A percentile compares a stretch with the other conserved stretches of the same genome.
Evolutionary conservation across 1,139 yeast genomes (phyloP).

Genomic region (Geotrichum cucujoidarum): DNA sequence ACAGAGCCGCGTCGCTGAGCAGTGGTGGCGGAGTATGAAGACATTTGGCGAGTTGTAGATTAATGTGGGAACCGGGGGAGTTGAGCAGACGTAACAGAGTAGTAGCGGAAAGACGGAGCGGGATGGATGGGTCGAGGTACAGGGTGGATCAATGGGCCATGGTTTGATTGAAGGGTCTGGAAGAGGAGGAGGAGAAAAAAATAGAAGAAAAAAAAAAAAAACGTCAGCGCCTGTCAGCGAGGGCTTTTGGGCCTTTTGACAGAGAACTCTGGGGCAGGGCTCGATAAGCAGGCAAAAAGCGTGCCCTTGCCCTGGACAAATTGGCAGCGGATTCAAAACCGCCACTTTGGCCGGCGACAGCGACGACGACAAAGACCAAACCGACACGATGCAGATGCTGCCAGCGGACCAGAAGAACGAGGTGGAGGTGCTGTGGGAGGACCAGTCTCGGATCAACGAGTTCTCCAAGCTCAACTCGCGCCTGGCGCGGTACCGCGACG

Average conservation of each 20-base stretch:
- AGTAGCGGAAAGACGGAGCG: constrained; percentile 1
- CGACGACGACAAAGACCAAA: neutral
- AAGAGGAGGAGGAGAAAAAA: constrained; percentile 3
- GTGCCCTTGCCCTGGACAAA: constrained; percentile 6
- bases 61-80: too few species aligned
- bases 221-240: too few species aligned
- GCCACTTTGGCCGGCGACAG: neutral
- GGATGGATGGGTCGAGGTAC: neutral
- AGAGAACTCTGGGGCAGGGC: neutral
- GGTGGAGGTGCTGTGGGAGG: constrained; percentile 79
- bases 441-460: constrained; percentile 82
- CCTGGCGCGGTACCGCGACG: constrained; percentile 53
- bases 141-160: neutral
- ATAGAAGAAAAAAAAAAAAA: constrained; percentile 3
- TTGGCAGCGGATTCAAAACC: too few species aligned
- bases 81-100: neutral
- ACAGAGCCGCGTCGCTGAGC: constrained; percentile 58
- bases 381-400: constrained; percentile 16
- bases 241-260: too few species aligned
- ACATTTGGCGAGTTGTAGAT: constrained; percentile 27
- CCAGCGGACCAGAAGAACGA: constrained; percentile 43
- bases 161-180: neutral
- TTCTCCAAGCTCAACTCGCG: constrained; percentile 77
- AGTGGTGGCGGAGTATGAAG: constrained; percentile 39
- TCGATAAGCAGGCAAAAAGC: neutral